phyloP scores from a whole-genome alignment of 768 basidiomycete species.

The Leccinum subtestaceum region DNA sequence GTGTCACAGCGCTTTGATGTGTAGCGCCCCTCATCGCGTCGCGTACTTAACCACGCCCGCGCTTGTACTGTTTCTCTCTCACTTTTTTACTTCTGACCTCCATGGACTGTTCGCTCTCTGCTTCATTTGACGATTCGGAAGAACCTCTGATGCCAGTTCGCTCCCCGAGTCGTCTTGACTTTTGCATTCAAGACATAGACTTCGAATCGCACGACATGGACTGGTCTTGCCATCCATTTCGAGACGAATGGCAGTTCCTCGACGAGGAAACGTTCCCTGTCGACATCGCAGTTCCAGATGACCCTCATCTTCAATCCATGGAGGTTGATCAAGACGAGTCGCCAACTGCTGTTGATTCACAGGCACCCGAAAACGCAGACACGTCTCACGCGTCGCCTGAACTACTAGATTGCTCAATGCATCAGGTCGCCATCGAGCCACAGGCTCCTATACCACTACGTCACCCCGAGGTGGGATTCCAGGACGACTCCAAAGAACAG shows the following conservation, averaged over 20 bases:
- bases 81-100: neutral
- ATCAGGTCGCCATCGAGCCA: conserved; percentile 18
- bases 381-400: conserved; percentile 7
- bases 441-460: conserved; percentile 25
- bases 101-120: conserved; percentile 14
- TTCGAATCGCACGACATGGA: conserved; percentile 8
- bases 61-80: neutral
- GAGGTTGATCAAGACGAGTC: neutral
- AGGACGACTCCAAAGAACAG: neutral
- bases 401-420: conserved; percentile 10
- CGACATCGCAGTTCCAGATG: neutral
- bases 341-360: conserved; percentile 12
- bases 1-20: conserved; percentile 21
- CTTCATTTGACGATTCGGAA: conserved; percentile 11
- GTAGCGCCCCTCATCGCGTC: conserved; percentile 10
- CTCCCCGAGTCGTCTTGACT: conserved; percentile 49
- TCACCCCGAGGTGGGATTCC: conserved; percentile 9
- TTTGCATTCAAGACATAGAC: conserved; percentile 19
- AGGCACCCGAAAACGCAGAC: conserved; percentile 14
- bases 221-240: conserved; percentile 10
- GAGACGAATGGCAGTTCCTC: neutral
- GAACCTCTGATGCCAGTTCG: conserved; percentile 34
- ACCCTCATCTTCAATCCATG: neutral
- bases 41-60: conserved; percentile 12
- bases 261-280: conserved; percentile 11